phyloP scores from a whole-genome alignment of 108 stramenopile genomes.

The Nannochloropsis gaditana region DNA sequence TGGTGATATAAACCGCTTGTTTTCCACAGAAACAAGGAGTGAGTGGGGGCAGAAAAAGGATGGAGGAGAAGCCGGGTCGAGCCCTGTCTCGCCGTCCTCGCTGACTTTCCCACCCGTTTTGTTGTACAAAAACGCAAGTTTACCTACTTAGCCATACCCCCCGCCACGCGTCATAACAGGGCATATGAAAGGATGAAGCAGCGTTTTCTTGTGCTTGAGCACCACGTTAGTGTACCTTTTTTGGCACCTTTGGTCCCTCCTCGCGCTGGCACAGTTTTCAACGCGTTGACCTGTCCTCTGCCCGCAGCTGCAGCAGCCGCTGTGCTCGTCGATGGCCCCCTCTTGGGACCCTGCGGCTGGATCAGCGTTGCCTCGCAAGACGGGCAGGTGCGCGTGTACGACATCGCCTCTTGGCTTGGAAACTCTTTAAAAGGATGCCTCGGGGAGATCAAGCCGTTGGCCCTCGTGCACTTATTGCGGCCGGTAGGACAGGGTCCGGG shows the following conservation, averaged over 20 bases:
- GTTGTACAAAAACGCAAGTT: too few species aligned
- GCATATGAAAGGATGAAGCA: background rate
- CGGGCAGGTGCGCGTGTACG: conserved; percentile 13
- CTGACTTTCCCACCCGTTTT: too few species aligned
- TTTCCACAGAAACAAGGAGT: background rate
- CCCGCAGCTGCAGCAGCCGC: conserved; percentile 7
- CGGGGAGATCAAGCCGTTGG: background rate
- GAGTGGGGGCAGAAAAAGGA: background rate
- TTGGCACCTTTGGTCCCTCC: background rate
- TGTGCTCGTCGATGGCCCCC: background rate
- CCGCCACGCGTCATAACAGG: too few species aligned
- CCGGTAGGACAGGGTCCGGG: background rate
- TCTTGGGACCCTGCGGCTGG: background rate
- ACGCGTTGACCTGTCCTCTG: background rate
- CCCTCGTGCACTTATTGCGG: background rate
- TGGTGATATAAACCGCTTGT: too few species aligned
- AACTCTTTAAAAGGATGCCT: too few species aligned
- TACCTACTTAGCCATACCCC: too few species aligned
- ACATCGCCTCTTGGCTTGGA: background rate
- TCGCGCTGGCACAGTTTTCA: background rate
- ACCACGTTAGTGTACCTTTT: background rate
- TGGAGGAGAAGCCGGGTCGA: background rate
- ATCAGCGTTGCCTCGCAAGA: background rate
- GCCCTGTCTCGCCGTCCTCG: too few species aligned
- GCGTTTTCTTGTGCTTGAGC: background rate